These are phyloP conservation scores for Teunomyces lycoperdinae DNA, from an alignment of 805 yeast species.

Conservation along the genomic window DNA sequence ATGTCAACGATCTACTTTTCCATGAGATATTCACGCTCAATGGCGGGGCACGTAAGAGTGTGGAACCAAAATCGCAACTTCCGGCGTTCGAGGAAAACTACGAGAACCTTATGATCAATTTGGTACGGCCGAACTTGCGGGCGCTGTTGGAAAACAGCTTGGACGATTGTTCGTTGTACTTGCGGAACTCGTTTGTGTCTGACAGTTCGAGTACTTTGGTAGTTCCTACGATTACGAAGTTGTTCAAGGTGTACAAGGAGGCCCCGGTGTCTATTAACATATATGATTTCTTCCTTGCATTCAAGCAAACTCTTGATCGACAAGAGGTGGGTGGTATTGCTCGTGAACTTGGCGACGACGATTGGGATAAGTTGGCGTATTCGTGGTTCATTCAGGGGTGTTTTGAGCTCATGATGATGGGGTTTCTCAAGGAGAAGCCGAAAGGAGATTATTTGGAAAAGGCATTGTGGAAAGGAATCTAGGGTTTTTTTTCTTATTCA, in stretches of 20 bases:
- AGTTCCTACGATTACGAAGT: constrained; percentile 49
- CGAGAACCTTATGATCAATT: constrained; percentile 36
- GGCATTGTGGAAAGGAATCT: constrained; percentile 66
- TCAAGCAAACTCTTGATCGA: constrained; percentile 46
- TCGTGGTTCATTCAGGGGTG: constrained; percentile 76
- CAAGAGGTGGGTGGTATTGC: constrained; percentile 12
- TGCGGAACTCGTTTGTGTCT: constrained; percentile 8
- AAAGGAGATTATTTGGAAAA: constrained; percentile 69
- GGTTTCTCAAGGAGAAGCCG: constrained; percentile 61
- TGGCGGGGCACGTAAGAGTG: constrained; percentile 15
- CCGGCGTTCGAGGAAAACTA: constrained; percentile 34
- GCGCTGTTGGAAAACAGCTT: constrained; percentile 28
- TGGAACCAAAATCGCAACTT: not conserved
- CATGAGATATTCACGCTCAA: constrained; percentile 31
- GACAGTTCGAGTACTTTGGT: not conserved
- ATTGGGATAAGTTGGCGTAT: constrained; percentile 63
- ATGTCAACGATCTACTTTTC: constrained; percentile 26
- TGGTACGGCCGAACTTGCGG: constrained; percentile 36
- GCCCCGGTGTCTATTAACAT: constrained; percentile 69
- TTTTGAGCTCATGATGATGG: constrained; percentile 66
- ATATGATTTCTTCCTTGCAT: constrained; percentile 64
- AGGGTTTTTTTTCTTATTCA: constrained; percentile 11
- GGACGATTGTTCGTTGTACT: constrained; percentile 27
- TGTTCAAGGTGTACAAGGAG: constrained; percentile 73
- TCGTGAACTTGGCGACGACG: constrained; percentile 19